Base-by-base conservation (phyloP, 164 flowering plant genomes). In the Hamamelis virginiana region DNA sequence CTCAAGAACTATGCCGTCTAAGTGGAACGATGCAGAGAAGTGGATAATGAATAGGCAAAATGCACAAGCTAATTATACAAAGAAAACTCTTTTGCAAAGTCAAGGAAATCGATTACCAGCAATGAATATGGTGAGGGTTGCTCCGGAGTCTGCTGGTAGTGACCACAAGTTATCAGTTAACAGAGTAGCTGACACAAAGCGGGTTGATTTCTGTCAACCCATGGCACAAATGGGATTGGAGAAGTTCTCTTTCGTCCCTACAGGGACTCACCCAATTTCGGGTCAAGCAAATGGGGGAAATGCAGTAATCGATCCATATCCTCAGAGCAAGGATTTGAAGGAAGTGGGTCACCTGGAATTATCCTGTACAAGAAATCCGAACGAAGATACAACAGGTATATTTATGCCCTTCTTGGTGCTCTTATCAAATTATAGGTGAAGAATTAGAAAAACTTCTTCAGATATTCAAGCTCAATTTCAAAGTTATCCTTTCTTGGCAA, bases 11-110 rank as follows among this genome's bases (percentile, higher is more conserved):
- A 80, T 91, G 65, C 80, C 98, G 1, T 93, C 91, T 10, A 93
- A 93, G 81, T 93, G 98, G 98, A 88, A 93, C 73, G 94, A 93
- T 78, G 97, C 98, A 0, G 98, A 93, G 80, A 93, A 93, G 76
- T 93, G 98, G 98, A 84, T 93, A 50, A 77, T 89, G 82, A 87
- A 68, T 61, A 80, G 75, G 80, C 89, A 91, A 65, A 75, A 59
- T 62, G 63, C 46, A 23, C 87, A 75, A 41, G 67, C 72, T 53
- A 75, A 74, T 74, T 48, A 70, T 69, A 66, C 81, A 4, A 93
- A 80, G 79, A 88, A 81, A 80, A 61, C 51, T 48, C 53, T 58
- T 11, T 58, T 65, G 13, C 84, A 80, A 19, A 81, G 74, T 74
- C 90, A 81, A 62, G 64, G 57, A 28, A 78, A 78, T 63, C 84